phyloP scores from a whole-genome alignment of 208 protist genomes.

The Trypanosoma congolense region DNA sequence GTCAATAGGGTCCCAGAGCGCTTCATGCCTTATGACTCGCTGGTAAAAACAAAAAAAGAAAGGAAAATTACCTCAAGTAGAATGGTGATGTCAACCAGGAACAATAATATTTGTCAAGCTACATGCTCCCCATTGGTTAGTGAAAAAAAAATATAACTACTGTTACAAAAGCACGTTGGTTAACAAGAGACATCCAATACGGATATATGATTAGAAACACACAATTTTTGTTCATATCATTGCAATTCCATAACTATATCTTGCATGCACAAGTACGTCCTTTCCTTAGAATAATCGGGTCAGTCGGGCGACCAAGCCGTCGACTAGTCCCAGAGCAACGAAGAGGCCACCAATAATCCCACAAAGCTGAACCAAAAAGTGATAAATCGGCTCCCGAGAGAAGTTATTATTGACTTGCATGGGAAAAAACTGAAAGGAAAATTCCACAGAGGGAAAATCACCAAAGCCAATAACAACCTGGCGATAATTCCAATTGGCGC shows the following conservation, averaged over 20 bases:
- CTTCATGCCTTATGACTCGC: constrained; percentile 11
- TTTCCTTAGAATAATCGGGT: constrained; percentile 3
- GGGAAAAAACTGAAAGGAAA: constrained; percentile 56
- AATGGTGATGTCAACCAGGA: too few species aligned
- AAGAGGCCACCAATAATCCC: constrained; percentile 87
- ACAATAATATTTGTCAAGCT: constrained; percentile 5
- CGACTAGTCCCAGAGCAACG: constrained; percentile 70
- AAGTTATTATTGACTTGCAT: constrained; percentile 82
- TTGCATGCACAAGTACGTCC: background rate
- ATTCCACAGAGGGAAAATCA: constrained; percentile 38
- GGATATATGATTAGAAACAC: background rate
- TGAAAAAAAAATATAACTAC: background rate
- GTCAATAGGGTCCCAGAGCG: constrained; percentile 13
- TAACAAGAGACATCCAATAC: background rate
- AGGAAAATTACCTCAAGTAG: too few species aligned
- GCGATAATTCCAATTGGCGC: constrained; percentile 42
- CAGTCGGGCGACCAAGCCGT: constrained; percentile 37
- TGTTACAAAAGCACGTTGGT: background rate
- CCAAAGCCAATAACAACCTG: constrained; percentile 26
- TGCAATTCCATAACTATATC: background rate
- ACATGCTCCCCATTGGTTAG: constrained; percentile 2
- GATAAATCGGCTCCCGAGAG: constrained; percentile 43
- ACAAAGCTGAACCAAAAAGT: constrained; percentile 78
- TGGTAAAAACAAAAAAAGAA: background rate
- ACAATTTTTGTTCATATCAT: background rate